Evolutionary conservation across 1,284 basidiomycete genomes (phyloP), one percentile per base, ranked within the genome.

Genomic region (Papiliotrema fonsecae): DNA sequence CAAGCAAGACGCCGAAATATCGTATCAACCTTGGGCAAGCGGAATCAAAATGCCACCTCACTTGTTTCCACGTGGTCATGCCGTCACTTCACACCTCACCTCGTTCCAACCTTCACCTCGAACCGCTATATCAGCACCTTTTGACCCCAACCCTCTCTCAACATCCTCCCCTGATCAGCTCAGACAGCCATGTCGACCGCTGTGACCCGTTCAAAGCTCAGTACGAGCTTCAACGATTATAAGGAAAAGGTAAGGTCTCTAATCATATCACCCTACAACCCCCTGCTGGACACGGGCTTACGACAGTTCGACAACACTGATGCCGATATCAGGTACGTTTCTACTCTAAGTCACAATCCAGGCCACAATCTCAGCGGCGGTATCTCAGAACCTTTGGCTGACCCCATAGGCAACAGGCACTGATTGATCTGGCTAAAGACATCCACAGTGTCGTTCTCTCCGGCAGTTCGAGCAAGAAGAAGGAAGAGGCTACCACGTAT

Each of bases 391-490:
- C n/a, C n/a, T n/a, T n/a, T n/a, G n/a, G n/a, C n/a, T n/a, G n/a
- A n/a, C n/a, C n/a, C n/a, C n/a, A n/a, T n/a, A 45, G 44, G 34
- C 45, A 46, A 27, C 96, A 96, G 91, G 90, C 90, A 36, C 77
- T 97, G 55, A 91, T 89, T 55, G 92, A 97, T 73, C 75, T 96
- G 57, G 85, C 88, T 78, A 82, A 82, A 42, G 91, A 94, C 75
- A 84, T 92, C 75, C 83, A 52, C 7, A 44, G 59, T 31, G 42
- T 73, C 42, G 82, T 79, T 47, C 87, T 88, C 9, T 24, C 50
- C 22, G 25, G 50, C 1, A 37, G 52, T 9, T 50, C 56, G 16
- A 26, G 44, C 28, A 51, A 58, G 16, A 25, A 26, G 11, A 30
- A 32, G 10, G 22, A 18, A 34, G 56, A 59, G 19, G 18, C 16